Evolutionary conservation across 257 asterid species (phyloP), one percentile per base, ranked within the genome.

Genomic region (Rhazya stricta): DNA sequence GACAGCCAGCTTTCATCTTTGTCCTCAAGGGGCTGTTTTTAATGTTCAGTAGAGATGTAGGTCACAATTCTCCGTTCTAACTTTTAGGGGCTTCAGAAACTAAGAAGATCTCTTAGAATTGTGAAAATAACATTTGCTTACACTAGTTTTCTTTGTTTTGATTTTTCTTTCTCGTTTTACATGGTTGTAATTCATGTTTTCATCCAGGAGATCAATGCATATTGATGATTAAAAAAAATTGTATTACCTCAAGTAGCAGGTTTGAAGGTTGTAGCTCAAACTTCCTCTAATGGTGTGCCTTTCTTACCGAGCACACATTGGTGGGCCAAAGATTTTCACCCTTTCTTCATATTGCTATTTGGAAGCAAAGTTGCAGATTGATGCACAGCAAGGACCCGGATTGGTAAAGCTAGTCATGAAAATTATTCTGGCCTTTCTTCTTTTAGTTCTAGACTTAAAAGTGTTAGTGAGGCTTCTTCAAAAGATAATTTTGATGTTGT

Each of bases 371-470:
- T 71, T 73, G 71, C 75, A 87, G 9, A 43, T 48, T 69, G 75
- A 58, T 68, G 45, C 67, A 18, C 65, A 70, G 32, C 79, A 77
- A 46, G 73, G 72, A 72, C 41, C 70, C 18, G 6, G 13, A 63
- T 58, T 25, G 42, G 78, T 53, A 69, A 63, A 68, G 60, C 83
- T 45, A 65, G 62, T 41, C 70, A 76, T 45, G 84, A 84, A 73
- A 77, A 51, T 29, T 67, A 69, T 76, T 81, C 87, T 77, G 90
- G 84, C 83, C n/a, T 81, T 66, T 81, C 91, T 65, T 77, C 89
- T 42, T 79, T 71, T 68, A 30, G 74, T 21, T 77, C 82, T 7
- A 48, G 71, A 48, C 75, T 71, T 34, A 73, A 69, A 78, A 79
- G 74, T 72, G 71, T 30, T 72, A 60, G 70, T 45, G 75, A 67